Evolutionary conservation across 2,329 filamentous ascomycete species (phyloP).

Genomic region (Botrytis pseudocinerea): DNA sequence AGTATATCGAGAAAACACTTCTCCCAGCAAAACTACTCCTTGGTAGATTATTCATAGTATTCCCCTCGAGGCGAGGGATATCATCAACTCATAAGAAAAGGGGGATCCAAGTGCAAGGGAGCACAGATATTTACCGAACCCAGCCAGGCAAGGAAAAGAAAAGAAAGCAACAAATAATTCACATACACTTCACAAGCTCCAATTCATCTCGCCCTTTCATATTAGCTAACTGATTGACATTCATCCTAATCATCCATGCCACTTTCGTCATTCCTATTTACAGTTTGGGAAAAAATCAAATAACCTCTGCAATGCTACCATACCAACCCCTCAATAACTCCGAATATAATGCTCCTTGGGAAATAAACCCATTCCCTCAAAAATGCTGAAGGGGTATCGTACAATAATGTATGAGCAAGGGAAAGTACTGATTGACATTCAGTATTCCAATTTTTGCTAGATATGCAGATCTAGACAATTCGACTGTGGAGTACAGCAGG

Average conservation of each 20-base stretch:
- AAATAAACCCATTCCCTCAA: conserved; percentile 13
- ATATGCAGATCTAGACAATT: conserved; percentile 16
- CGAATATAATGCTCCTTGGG: conserved; percentile 27
- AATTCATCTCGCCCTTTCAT: conserved; percentile 5
- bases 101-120: conserved; percentile 14
- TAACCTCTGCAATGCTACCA: conserved; percentile 23
- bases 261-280: conserved; percentile 34
- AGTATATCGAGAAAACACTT: not conserved
- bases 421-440: conserved; percentile 22
- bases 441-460: conserved; percentile 22
- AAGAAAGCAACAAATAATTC: conserved; percentile 3
- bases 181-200: conserved; percentile 15
- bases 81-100: not conserved
- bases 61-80: conserved; percentile 16
- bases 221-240: conserved; percentile 24
- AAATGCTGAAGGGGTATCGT: conserved; percentile 34
- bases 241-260: conserved; percentile 28
- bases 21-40: not conserved
- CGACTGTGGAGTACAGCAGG: conserved; percentile 21
- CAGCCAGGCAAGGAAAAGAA: conserved; percentile 7
- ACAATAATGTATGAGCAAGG: conserved; percentile 33
- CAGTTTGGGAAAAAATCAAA: conserved; percentile 31
- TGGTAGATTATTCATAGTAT: not conserved
- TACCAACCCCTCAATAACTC: conserved; percentile 26
- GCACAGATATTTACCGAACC: conserved; percentile 1